Conservation (phyloP, 208 protist genomes). For the Spironucleus salmonicida region DNA sequence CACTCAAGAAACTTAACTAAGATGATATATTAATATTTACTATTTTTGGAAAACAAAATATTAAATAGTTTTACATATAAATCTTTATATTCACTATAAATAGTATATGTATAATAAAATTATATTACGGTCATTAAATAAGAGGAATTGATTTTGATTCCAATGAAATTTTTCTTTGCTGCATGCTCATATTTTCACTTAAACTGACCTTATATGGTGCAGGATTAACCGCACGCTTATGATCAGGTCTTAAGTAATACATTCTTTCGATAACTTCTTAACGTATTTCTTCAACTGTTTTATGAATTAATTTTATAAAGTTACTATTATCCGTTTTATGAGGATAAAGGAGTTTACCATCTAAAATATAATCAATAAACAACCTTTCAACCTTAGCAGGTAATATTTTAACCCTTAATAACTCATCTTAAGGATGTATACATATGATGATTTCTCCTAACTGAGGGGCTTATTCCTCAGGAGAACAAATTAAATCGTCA, state of each 20-base stretch:
- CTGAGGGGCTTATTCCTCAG: not conserved
- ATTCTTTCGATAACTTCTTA: not conserved
- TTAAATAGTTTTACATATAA: not conserved
- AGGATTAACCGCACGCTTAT: not conserved
- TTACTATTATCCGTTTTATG: not conserved
- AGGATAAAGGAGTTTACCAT: not conserved
- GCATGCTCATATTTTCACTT: not conserved
- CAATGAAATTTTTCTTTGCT: not conserved
- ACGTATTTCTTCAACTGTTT: not conserved
- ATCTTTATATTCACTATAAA: too few species aligned
- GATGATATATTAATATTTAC: not conserved
- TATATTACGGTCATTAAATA: not conserved
- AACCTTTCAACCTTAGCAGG: not conserved
- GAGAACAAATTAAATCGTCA: not conserved
- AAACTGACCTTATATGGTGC: conserved; percentile 21
- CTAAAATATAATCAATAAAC: not conserved
- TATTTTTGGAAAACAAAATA: not conserved
- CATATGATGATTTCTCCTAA: not conserved
- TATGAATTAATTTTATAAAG: not conserved
- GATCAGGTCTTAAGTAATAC: not conserved
- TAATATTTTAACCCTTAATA: not conserved
- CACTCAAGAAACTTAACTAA: not conserved
- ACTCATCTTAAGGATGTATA: not conserved
- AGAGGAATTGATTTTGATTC: not conserved
- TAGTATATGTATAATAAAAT: too few species aligned